phyloP scores from a whole-genome alignment of 148 eudicot genomes.

The Gaultheria prostrata region DNA sequence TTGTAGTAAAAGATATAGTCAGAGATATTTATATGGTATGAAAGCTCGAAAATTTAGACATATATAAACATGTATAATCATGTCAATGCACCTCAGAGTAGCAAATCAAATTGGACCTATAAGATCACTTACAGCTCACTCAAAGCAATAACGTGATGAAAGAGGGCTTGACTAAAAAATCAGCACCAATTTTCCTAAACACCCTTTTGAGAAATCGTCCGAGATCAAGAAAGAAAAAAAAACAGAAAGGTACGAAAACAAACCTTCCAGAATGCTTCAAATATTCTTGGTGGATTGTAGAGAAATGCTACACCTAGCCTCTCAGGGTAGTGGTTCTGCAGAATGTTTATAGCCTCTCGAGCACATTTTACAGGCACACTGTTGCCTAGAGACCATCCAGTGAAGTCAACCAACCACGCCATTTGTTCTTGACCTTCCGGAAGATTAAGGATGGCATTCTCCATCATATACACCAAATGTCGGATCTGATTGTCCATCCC shows the following conservation, averaged over 20 bases:
- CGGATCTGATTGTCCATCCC: constrained; percentile 57
- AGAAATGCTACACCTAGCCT: constrained; percentile 61
- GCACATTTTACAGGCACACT: constrained; percentile 59
- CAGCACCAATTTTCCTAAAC: background rate
- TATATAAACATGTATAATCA: background rate
- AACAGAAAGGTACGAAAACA: background rate
- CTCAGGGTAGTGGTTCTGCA: constrained; percentile 73
- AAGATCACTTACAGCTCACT: background rate
- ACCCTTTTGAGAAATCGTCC: background rate
- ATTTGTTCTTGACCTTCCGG: constrained; percentile 70
- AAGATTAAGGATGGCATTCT: constrained; percentile 68
- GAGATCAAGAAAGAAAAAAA: background rate
- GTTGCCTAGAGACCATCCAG: constrained; percentile 59
- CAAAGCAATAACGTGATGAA: background rate
- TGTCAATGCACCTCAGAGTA: background rate
- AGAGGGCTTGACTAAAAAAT: background rate
- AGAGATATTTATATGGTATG: too few species aligned
- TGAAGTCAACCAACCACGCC: constrained; percentile 70
- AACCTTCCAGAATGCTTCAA: constrained; percentile 75
- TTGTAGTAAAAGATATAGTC: too few species aligned
- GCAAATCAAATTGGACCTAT: background rate
- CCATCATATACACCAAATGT: constrained; percentile 62
- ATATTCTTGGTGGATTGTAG: constrained; percentile 60
- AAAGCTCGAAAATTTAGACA: too few species aligned
- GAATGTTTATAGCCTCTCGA: constrained; percentile 47